Conservation (phyloP, 2,329 filamentous ascomycete species). For the Aureobasidium sp. region DNA sequence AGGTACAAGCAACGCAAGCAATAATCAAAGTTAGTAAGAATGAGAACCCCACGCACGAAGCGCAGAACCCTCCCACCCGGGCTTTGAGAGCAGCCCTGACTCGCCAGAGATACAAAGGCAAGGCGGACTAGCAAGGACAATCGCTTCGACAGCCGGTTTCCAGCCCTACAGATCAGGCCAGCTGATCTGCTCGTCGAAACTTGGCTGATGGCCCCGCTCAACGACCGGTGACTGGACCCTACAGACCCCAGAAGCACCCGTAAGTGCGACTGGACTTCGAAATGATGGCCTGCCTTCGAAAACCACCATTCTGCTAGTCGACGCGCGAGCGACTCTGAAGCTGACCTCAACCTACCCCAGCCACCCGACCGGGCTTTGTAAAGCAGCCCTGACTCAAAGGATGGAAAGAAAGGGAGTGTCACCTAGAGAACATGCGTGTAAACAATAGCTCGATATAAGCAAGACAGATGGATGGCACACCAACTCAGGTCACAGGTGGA, state of each 20-base stretch:
- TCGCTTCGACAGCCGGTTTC: neutral
- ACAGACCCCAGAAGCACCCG: neutral
- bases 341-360: neutral
- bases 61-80: conserved; percentile 11
- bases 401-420: neutral
- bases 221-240: neutral
- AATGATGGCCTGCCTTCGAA: conserved; percentile 3
- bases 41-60: neutral
- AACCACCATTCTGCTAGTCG: neutral
- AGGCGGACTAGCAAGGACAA: neutral
- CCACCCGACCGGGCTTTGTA: neutral
- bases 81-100: conserved; percentile 8
- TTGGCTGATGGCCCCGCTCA: neutral
- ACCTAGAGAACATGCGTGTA: neutral
- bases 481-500: neutral
- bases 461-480: neutral
- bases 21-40: neutral
- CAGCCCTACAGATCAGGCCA: neutral
- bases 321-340: neutral
- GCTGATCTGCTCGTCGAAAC: neutral
- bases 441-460: neutral
- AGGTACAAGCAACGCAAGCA: neutral
- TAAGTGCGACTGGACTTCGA: neutral
- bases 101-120: neutral
- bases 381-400: neutral